A percentile compares a stretch with the other conserved stretches of the same genome.
Conservation (phyloP, 257 asterid species). For the Fraxinus pennsylvanica region DNA sequence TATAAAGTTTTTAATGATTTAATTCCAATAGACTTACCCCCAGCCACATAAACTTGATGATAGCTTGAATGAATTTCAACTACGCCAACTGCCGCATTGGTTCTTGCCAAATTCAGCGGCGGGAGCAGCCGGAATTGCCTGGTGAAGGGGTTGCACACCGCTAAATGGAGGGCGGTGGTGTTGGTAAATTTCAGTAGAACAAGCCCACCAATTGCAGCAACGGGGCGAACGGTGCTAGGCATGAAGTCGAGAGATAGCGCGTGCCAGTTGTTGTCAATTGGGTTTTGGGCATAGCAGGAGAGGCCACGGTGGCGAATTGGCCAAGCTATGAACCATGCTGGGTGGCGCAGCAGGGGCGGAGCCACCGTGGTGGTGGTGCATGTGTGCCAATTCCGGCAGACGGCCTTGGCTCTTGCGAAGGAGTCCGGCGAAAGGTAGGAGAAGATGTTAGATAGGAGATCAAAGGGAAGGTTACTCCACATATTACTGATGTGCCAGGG, state of each 20-base stretch:
- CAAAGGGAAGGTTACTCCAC: slow-evolving; percentile 77
- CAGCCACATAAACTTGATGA: slow-evolving; percentile 63
- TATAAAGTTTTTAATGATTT: neutral
- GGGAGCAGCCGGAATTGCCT: slow-evolving; percentile 54
- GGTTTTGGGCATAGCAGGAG: slow-evolving; percentile 60
- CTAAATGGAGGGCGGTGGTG: slow-evolving; percentile 48
- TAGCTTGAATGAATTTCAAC: slow-evolving; percentile 18
- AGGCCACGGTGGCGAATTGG: slow-evolving; percentile 44
- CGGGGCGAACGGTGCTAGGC: slow-evolving; percentile 39
- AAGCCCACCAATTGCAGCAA: slow-evolving; percentile 50
- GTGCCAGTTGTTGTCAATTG: slow-evolving; percentile 46
- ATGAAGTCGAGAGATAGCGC: slow-evolving; percentile 39
- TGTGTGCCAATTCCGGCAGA: slow-evolving; percentile 60
- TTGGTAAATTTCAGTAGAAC: slow-evolving; percentile 41
- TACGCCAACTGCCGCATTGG: slow-evolving; percentile 72
- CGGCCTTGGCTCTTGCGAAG: slow-evolving; percentile 57
- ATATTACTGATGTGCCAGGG: slow-evolving; percentile 21
- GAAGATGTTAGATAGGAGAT: slow-evolving; percentile 60
- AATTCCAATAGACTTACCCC: slow-evolving; percentile 37
- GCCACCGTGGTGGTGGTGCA: slow-evolving; percentile 30
- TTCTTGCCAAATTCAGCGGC: slow-evolving; percentile 36
- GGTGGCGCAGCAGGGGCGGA: slow-evolving; percentile 28
- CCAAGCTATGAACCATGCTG: slow-evolving; percentile 71
- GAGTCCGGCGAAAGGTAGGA: slow-evolving; percentile 77
- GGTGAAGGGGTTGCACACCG: slow-evolving; percentile 73